These are phyloP conservation scores for Teunomyces atbi DNA, from an alignment of 805 yeast species.

Conservation along the genomic window DNA sequence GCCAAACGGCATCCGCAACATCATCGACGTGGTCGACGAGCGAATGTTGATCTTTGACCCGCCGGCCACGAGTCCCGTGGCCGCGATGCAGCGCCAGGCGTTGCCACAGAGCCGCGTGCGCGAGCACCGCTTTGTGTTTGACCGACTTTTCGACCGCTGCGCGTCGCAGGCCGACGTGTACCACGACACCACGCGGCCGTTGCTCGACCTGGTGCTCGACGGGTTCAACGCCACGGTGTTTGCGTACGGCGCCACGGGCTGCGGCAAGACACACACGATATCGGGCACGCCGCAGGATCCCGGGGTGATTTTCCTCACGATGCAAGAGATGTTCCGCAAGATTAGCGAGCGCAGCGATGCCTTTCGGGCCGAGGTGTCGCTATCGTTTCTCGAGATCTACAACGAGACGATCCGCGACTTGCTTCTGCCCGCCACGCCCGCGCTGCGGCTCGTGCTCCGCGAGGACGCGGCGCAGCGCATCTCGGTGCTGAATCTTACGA, in stretches of 20 bases:
- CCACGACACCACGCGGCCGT: conserved; percentile 62
- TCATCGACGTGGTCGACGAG: conserved; percentile 79
- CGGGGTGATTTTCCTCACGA: conserved; percentile 75
- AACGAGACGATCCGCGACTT: conserved; percentile 87
- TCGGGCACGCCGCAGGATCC: conserved; percentile 72
- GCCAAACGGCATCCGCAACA: conserved; percentile 60
- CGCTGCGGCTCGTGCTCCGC: conserved; percentile 55
- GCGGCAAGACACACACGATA: conserved; percentile 95
- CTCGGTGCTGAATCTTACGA: conserved; percentile 67
- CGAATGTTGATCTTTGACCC: conserved; percentile 87
- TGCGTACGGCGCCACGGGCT: conserved; percentile 97
- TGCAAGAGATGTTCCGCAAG: conserved; percentile 66
- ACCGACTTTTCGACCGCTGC: conserved; percentile 66
- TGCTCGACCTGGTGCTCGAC: conserved; percentile 71
- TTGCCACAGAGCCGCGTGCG: conserved; percentile 51
- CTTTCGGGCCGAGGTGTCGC: conserved; percentile 55
- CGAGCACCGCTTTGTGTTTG: conserved; percentile 83
- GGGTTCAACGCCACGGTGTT: conserved; percentile 90
- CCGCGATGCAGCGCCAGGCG: conserved; percentile 45
- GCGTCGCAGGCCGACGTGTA: conserved; percentile 69
- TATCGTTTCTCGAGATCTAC: conserved; percentile 84
- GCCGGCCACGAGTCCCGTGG: conserved; percentile 62
- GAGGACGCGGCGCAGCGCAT: conserved; percentile 70
- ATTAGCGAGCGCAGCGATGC: conserved; percentile 58
- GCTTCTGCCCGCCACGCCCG: conserved; percentile 52